phyloP scores from a whole-genome alignment of 2,329 filamentous ascomycete genomes.

The Diaporthe helianthi region DNA sequence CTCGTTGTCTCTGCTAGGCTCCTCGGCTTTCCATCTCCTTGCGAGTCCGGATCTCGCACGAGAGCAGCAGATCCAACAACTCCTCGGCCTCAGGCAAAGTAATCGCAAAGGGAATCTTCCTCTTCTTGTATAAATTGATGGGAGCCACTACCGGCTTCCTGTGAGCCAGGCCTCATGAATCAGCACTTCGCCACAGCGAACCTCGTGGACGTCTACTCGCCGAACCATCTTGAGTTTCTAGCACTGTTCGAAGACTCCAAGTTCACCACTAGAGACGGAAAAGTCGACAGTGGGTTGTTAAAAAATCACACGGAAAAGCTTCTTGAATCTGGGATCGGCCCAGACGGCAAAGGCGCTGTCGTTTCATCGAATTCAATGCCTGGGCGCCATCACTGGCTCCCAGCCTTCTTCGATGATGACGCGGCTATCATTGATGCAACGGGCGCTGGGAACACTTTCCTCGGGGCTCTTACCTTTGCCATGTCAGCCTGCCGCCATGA shows the following conservation, averaged over 20 bases:
- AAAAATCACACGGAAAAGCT: neutral
- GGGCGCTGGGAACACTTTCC: conserved; percentile 47
- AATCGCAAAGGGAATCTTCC: neutral
- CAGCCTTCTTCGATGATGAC: conserved; percentile 39
- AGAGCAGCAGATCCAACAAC: conserved; percentile 37
- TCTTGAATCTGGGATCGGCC: conserved; percentile 17
- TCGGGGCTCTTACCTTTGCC: conserved; percentile 43
- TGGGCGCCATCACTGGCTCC: conserved; percentile 39
- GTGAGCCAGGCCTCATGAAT: conserved; percentile 39
- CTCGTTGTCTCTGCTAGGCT: conserved; percentile 30
- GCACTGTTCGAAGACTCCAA: conserved; percentile 36
- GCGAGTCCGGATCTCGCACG: conserved; percentile 34
- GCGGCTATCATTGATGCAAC: conserved; percentile 44
- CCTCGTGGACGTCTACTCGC: conserved; percentile 45
- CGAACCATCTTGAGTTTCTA: conserved; percentile 47
- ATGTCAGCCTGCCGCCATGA: conserved; percentile 37
- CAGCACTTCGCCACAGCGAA: conserved; percentile 38
- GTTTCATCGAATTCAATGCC: conserved; percentile 4
- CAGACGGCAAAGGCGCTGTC: neutral
- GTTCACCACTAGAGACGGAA: accelerated
- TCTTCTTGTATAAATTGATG: conserved; percentile 26
- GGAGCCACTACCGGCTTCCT: conserved; percentile 35
- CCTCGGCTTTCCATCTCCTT: conserved; percentile 40
- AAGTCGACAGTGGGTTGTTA: neutral
- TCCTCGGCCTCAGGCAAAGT: conserved; percentile 32